phyloP scores from a whole-genome alignment of 768 basidiomycete genomes.

The Pleurotus salmoneostramineus region DNA sequence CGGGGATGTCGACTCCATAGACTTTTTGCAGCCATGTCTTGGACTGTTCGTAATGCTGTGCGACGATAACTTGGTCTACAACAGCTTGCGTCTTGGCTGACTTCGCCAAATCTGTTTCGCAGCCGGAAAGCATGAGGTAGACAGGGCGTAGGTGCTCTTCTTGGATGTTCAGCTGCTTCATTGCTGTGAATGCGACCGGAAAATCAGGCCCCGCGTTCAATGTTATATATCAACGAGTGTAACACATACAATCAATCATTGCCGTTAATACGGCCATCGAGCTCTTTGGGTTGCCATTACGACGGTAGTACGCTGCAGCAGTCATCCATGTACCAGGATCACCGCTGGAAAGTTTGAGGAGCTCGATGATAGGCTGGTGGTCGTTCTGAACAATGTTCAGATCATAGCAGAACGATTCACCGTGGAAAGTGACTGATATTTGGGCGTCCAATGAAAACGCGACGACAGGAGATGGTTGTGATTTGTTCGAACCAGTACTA shows the following conservation, averaged over 20 bases:
- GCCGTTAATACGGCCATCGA: slow-evolving; percentile 39
- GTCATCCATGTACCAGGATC: slow-evolving; percentile 56
- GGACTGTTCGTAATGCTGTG: slow-evolving; percentile 34
- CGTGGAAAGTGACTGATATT: slow-evolving; percentile 32
- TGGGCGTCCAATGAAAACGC: slow-evolving; percentile 18
- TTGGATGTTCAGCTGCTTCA: slow-evolving; percentile 30
- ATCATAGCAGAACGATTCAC: slow-evolving; percentile 37
- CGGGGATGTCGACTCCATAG: slow-evolving; percentile 28
- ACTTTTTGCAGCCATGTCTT: slow-evolving; percentile 45
- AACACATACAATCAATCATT: slow-evolving; percentile 43
- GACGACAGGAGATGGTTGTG: slow-evolving; percentile 7
- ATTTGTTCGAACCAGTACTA: no score
- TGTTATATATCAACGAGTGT: background rate
- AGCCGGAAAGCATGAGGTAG: slow-evolving; percentile 50
- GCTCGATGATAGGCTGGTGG: slow-evolving; percentile 37
- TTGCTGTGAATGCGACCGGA: slow-evolving; percentile 21
- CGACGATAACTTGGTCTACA: slow-evolving; percentile 21
- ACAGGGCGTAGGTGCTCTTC: slow-evolving; percentile 42
- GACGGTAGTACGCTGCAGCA: slow-evolving; percentile 49
- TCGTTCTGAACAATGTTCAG: slow-evolving; percentile 39
- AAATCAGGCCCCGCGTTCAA: background rate
- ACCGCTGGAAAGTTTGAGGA: slow-evolving; percentile 39
- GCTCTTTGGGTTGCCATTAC: slow-evolving; percentile 38
- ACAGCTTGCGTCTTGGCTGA: slow-evolving; percentile 18
- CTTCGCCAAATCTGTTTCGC: slow-evolving; percentile 45